Evolutionary conservation across 2,329 filamentous ascomycete species (phyloP).

Genomic region (Grosmannia serpens): DNA sequence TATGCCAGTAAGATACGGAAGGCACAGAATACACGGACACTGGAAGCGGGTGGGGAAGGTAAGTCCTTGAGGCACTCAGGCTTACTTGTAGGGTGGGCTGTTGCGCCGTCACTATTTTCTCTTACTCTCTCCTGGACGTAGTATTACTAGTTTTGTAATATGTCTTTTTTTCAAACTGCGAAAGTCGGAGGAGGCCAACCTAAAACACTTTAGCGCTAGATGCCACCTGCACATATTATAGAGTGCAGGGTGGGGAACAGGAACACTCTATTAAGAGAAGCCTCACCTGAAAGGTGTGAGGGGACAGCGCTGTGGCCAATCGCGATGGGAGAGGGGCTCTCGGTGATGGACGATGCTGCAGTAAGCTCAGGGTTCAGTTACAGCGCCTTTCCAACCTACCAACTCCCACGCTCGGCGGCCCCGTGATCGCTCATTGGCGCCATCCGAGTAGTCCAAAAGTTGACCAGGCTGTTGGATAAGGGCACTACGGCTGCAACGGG

Average conservation of each 20-base stretch:
- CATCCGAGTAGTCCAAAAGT: background rate
- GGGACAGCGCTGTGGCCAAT: background rate
- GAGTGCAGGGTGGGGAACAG: background rate
- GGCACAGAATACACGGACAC: too few relatives aligned
- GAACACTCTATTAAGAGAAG: background rate
- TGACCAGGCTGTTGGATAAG: background rate
- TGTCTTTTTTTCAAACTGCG: background rate
- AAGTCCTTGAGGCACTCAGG: too few relatives aligned
- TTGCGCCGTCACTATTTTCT: background rate
- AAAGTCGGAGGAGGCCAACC: background rate
- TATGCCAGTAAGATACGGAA: too few relatives aligned
- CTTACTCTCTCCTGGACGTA: background rate
- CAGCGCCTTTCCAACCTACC: too few relatives aligned
- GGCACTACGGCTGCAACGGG: background rate
- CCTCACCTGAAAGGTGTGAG: background rate
- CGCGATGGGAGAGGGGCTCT: background rate
- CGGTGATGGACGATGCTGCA: background rate
- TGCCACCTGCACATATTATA: background rate
- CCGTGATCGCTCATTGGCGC: background rate
- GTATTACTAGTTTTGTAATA: background rate
- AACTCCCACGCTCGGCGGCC: background rate
- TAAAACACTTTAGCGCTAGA: background rate
- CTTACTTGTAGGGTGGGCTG: too few relatives aligned
- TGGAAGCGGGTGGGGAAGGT: too few relatives aligned
- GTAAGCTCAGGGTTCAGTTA: background rate